These are phyloP conservation scores for Musa beccarii DNA, from an alignment of 176 grass and related monocot genomes.

Conservation along the genomic window DNA sequence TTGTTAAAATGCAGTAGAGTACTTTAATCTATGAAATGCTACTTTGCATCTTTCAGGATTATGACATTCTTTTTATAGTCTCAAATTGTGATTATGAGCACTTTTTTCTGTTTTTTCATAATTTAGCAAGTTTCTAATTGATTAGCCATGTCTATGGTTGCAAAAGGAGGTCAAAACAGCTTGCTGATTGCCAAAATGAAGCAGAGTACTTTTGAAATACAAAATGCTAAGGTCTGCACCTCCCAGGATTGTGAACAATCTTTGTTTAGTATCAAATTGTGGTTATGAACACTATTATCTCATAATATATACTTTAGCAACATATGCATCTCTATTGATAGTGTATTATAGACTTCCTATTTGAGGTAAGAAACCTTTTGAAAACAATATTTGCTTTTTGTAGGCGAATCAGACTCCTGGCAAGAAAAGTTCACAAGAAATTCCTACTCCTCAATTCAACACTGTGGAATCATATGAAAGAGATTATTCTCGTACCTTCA, in stretches of 20 bases:
- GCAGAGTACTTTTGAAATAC: background rate
- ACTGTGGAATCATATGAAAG: conserved; percentile 86
- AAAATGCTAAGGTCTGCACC: background rate
- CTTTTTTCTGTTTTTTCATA: background rate
- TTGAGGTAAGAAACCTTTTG: background rate
- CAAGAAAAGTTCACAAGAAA: conserved; percentile 85
- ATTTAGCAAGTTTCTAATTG: background rate
- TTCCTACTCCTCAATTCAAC: conserved; percentile 88
- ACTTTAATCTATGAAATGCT: background rate
- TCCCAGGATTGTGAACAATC: background rate
- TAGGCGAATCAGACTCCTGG: conserved; percentile 44
- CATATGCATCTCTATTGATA: background rate
- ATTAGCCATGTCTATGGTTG: background rate
- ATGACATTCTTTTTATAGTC: background rate
- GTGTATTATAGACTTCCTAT: background rate
- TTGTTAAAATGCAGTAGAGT: background rate
- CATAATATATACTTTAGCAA: background rate
- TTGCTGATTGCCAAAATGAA: background rate
- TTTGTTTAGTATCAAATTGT: background rate
- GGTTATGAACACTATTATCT: background rate
- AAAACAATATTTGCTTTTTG: conserved; percentile 11
- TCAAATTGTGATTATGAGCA: background rate
- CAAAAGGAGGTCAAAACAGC: background rate
- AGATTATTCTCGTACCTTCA: conserved; percentile 89
- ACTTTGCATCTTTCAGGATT: background rate